phyloP scores from a whole-genome alignment of 139 green algal species.

The Tetraselmis striata region DNA sequence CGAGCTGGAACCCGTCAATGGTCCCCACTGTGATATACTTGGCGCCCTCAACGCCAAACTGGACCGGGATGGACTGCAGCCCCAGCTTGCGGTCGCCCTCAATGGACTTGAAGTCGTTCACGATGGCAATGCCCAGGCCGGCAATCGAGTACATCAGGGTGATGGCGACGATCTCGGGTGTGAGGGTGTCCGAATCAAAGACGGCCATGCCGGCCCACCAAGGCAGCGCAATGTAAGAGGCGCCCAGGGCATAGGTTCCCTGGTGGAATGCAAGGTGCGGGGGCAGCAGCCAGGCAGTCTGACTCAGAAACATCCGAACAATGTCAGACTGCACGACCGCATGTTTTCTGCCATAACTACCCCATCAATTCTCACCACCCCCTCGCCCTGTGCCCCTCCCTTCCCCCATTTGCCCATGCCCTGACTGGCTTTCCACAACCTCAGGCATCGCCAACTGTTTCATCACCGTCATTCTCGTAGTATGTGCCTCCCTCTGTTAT shows the following conservation, averaged over 20 bases:
- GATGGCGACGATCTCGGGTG: constrained; percentile 84
- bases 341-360: too few species aligned
- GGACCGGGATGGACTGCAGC: constrained; percentile 90
- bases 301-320: too few species aligned
- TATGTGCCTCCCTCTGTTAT: too few species aligned
- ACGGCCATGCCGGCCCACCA: constrained; percentile 84
- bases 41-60: constrained; percentile 92
- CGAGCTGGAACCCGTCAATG: constrained; percentile 77
- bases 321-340: too few species aligned
- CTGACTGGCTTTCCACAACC: too few species aligned
- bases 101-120: constrained; percentile 99
- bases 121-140: constrained; percentile 97
- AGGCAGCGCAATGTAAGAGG: constrained; percentile 93
- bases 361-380: too few species aligned
- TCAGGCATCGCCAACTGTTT: too few species aligned
- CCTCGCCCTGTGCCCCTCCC: too few species aligned
- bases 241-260: constrained; percentile 94
- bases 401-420: too few species aligned
- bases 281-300: too few species aligned
- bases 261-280: too few species aligned
- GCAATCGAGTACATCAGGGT: constrained; percentile 96
- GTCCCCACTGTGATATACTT: constrained; percentile 95
- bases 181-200: constrained; percentile 44
- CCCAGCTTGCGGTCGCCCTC: constrained; percentile 75
- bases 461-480: too few species aligned